A percentile compares a stretch with the other conserved stretches of the same genome.
These are phyloP conservation scores for Neonothopanus nambi DNA, from an alignment of 1,284 basidiomycete species.

Conservation along the genomic window DNA sequence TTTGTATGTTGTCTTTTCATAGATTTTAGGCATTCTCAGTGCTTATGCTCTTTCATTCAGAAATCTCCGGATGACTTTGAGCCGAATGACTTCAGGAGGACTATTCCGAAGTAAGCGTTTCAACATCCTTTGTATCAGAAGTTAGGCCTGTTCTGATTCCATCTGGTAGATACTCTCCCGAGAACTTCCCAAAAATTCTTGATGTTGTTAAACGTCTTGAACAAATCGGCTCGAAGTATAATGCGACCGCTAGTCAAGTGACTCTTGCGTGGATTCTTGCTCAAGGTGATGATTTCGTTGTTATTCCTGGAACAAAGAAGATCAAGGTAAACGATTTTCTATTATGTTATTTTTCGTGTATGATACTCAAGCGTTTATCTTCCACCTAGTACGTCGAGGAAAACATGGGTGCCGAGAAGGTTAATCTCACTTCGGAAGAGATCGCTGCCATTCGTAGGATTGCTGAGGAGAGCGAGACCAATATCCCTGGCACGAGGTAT, in stretches of 20 bases:
- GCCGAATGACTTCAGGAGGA: slow-evolving; percentile 39
- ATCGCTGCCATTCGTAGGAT: slow-evolving; percentile 34
- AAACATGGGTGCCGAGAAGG: slow-evolving; percentile 36
- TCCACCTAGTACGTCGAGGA: slow-evolving; percentile 39
- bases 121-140: too few species aligned
- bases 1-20: slow-evolving; percentile 31
- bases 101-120: slow-evolving; percentile 21
- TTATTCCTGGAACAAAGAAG: slow-evolving; percentile 53
- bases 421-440: slow-evolving; percentile 39
- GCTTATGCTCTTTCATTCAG: slow-evolving; percentile 20
- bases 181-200: slow-evolving; percentile 63
- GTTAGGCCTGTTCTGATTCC: not conserved
- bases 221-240: slow-evolving; percentile 43
- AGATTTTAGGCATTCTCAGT: not conserved
- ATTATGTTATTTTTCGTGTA: not conserved
- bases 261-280: slow-evolving; percentile 62
- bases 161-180: slow-evolving; percentile 34
- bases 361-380: slow-evolving; percentile 5
- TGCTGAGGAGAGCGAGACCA: slow-evolving; percentile 31
- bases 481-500: slow-evolving; percentile 11
- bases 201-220: slow-evolving; percentile 48
- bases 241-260: slow-evolving; percentile 55
- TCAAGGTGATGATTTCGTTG: slow-evolving; percentile 52
- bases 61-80: slow-evolving; percentile 47
- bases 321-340: slow-evolving; percentile 33